phyloP scores from a whole-genome alignment of 2,329 filamentous ascomycete genomes.

The Talaromyces piceae region DNA sequence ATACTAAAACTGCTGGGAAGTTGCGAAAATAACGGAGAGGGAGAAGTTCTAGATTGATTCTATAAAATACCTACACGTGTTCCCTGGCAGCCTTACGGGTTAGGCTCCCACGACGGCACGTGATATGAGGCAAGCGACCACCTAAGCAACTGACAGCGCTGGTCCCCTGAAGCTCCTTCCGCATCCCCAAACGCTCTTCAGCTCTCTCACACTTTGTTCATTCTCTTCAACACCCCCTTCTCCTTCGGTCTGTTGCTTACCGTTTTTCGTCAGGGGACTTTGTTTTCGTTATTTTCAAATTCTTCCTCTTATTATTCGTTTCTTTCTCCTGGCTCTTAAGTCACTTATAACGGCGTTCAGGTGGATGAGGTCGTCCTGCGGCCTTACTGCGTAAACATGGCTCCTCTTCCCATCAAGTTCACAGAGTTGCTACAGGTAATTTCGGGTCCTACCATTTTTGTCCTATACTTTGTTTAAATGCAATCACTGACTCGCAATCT shows the following conservation, averaged over 20 bases:
- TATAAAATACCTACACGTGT: conserved; percentile 8
- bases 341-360: conserved; percentile 23
- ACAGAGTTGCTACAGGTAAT: conserved; percentile 76
- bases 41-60: neutral
- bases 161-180: conserved; percentile 14
- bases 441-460: conserved; percentile 31
- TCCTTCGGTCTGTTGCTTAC: conserved; percentile 4
- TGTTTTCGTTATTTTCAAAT: conserved; percentile 8
- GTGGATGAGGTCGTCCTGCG: conserved; percentile 37
- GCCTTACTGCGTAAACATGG: conserved; percentile 42
- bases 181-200: conserved; percentile 10
- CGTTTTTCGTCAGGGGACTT: conserved; percentile 3
- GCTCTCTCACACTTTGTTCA: conserved; percentile 1
- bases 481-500: conserved; percentile 25
- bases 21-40: no score
- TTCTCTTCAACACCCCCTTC: conserved; percentile 10
- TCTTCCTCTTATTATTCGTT: neutral
- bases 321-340: conserved; percentile 3
- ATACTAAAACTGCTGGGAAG: no score
- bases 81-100: neutral
- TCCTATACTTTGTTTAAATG: neutral
- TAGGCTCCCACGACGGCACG: conserved; percentile 2
- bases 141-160: conserved; percentile 10
- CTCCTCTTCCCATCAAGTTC: conserved; percentile 81
- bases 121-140: conserved; percentile 12